Evolutionary conservation across 371 early-diverging fungal species (phyloP), one percentile per base, ranked within the genome.

Genomic region (Dichotomocladium elegans): DNA sequence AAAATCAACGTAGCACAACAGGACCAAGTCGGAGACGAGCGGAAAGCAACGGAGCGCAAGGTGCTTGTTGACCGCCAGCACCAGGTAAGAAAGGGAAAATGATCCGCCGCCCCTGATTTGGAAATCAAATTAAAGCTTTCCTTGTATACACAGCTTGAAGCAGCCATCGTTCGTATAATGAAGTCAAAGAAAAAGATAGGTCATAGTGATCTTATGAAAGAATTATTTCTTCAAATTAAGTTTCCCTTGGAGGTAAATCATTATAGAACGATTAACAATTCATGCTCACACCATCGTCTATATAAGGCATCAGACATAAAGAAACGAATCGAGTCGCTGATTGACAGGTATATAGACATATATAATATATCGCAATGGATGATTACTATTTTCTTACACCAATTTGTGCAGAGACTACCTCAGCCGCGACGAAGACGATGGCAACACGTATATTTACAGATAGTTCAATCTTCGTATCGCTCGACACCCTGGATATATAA

Each of bases 161-260:
- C 99, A 3, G 94, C 95, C 0, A 86, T 97, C 64, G 97, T 96
- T 5, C 80, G 98, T 31, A 86, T 97, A 43, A 89, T 97, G 93
- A 99, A 99, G 70, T 79, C 87, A 0, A 79, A 88, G 27, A 90
- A 89, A 67, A 74, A 65, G 22, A 53, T 91, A 21, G 66, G 72
- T 14, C 94, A 94, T 63, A 64, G 68, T 0, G 59, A 72, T 3
- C 71, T 99, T 26, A 66, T 92, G 42, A 77, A 72, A 21, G 92
- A 90, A 55, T 60, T 96, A 9, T 76, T 89, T 47, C 68, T 72
- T 14, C 85, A 87, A 49, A 60, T 95, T 21, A 86, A 88, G 56
- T 96, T 93, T 56, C 82, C 89, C 7, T 68, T 91, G 15, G 78
- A 85, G 74, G 91, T 90, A 33, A 44, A 34, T 24, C 15, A 22